Evolutionary conservation across 257 asterid species (phyloP).

Genomic region (Sherardia arvensis): DNA sequence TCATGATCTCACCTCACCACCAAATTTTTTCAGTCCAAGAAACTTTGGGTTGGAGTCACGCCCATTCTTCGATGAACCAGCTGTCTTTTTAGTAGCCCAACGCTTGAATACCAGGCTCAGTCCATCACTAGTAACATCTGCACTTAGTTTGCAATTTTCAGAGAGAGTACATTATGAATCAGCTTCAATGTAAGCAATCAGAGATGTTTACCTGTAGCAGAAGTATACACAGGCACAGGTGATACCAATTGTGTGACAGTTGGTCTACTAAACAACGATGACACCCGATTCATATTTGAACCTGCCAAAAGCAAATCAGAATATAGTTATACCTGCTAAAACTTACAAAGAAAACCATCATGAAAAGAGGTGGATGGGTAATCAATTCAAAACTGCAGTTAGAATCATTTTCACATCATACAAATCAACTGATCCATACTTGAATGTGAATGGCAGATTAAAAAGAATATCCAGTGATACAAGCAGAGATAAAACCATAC

Average conservation of each 20-base stretch:
- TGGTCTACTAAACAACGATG: conserved; percentile 35
- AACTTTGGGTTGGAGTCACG: conserved; percentile 81
- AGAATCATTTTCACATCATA: background rate
- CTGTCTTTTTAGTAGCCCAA: conserved; percentile 90
- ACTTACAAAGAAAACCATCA: conserved; percentile 1
- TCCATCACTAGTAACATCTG: conserved; percentile 73
- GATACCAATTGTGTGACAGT: conserved; percentile 53
- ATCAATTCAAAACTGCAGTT: background rate
- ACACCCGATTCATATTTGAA: conserved; percentile 15
- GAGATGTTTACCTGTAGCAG: conserved; percentile 42
- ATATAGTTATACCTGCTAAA: background rate
- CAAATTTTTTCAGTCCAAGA: conserved; percentile 90
- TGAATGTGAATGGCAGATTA: background rate
- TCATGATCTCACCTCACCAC: conserved; percentile 71
- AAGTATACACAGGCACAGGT: conserved; percentile 35
- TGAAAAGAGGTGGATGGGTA: background rate
- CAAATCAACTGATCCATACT: background rate
- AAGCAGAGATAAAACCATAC: background rate
- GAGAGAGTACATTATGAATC: background rate
- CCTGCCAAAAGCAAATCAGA: background rate
- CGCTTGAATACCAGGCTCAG: conserved; percentile 67
- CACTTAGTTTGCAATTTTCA: background rate
- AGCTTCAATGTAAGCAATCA: background rate
- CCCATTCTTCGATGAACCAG: conserved; percentile 92
- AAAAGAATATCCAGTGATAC: background rate